Evolutionary conservation across 1,284 basidiomycete species (phyloP), one percentile per base, ranked within the genome.

Genomic region (Exobasidium cylindrosporum): DNA sequence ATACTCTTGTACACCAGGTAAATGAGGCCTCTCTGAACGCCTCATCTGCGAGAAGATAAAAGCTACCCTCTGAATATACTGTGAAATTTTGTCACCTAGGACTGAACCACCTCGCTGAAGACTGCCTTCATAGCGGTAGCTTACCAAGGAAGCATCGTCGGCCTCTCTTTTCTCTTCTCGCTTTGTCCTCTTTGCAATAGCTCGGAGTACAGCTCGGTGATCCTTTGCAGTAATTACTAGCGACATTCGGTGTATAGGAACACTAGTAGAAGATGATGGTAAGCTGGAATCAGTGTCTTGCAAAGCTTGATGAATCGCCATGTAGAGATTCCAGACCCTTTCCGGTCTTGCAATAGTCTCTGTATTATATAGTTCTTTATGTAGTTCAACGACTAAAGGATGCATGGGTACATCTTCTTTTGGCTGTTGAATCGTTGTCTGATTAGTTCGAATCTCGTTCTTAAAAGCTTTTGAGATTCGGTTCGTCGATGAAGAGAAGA

Each of bases 1-100:
- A 45, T 40, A 63, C 43, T 62, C 61, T 6, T 57, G 54, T 11
- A 70, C 55, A 28, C 30, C 58, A 11, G 70, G 70, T 10, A 68
- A 60, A 13, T 59, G 5, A 23, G 3, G 14, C 29, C 29, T 21
- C 32, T 14, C n/a, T 5, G 31, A 58, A 17, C 31, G 14, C 6
- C 69, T 60, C 68, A 73, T 68, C 30, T 73, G 68, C 45, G 60
- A 55, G 23, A 73, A 68, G 54, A 73, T 65, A 61, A 67, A 63
- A 21, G 65, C 60, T 17, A 71, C 70, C 30, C 69, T 60, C 29
- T 66, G 60, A 63, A 71, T 65, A 64, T 73, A 73, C 23, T 64
- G 67, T 46, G 61, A 58, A 0, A 71, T 62, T 4, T 35, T 10
- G 32, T 45, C 55, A 23, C 55, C 32, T 14, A 10, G 21, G 40